Conservation (phyloP, 73 alveolate species). For the Paramecium pentaurelia region DNA sequence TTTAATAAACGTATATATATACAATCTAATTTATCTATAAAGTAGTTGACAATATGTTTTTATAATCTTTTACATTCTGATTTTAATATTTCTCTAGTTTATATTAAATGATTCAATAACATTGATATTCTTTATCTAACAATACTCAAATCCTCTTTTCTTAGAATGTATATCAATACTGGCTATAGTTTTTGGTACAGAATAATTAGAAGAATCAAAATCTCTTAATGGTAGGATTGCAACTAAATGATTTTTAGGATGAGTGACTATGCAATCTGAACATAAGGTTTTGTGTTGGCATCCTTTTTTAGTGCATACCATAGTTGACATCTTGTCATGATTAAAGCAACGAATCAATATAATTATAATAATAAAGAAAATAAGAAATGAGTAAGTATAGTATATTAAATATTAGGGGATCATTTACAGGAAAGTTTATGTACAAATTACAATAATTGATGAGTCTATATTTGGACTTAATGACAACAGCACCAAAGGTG, state of each 20-base stretch:
- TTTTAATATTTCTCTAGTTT: conserved; percentile 1
- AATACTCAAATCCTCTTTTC: neutral
- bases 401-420: neutral
- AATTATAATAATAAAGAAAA: neutral
- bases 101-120: neutral
- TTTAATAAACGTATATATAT: neutral
- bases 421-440: neutral
- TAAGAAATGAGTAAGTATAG: neutral
- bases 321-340: conserved; percentile 3
- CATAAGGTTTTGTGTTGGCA: neutral
- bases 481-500: conserved; percentile 6
- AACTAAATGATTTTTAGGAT: neutral
- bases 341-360: neutral
- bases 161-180: neutral
- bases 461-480: neutral
- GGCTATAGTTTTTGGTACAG: neutral
- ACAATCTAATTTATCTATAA: neutral
- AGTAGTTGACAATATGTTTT: neutral
- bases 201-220: neutral
- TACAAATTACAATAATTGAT: neutral
- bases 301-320: neutral
- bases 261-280: conserved; percentile 21
- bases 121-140: neutral
- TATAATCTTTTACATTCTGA: neutral
- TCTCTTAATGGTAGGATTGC: neutral